Conservation (phyloP, 192 early-diverging fungal species). For the Gigaspora rosea region DNA sequence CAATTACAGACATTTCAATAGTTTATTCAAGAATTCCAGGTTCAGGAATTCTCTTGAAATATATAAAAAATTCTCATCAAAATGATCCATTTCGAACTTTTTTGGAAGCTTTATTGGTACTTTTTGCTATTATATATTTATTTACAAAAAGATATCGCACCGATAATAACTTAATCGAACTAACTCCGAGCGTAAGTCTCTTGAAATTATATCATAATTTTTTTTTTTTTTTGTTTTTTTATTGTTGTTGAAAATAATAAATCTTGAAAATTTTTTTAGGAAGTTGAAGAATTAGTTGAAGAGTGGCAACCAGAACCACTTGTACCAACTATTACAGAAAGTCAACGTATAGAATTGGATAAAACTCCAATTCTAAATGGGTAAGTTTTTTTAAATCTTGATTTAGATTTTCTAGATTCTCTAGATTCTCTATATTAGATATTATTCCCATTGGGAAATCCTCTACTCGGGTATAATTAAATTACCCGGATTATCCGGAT, state of each 20-base stretch:
- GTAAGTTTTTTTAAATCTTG: conserved; percentile 24
- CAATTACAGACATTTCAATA: conserved; percentile 26
- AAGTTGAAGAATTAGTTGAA: conserved; percentile 90
- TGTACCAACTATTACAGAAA: conserved; percentile 73
- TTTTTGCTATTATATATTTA: conserved; percentile 90
- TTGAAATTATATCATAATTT: background rate
- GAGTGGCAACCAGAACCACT: conserved; percentile 97
- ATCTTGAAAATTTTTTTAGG: conserved; percentile 49
- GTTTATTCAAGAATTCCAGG: conserved; percentile 55
- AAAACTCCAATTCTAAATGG: conserved; percentile 76
- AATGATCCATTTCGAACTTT: conserved; percentile 89
- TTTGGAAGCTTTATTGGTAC: conserved; percentile 80
- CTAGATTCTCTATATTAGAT: background rate
- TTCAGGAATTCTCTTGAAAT: conserved; percentile 72
- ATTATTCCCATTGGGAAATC: too few relatives aligned
- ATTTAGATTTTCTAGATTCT: background rate
- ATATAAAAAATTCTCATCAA: conserved; percentile 90
- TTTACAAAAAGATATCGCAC: conserved; percentile 78
- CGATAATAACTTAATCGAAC: conserved; percentile 68
- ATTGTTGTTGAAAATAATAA: background rate
- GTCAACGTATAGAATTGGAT: conserved; percentile 73
- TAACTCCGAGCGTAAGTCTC: conserved; percentile 75
- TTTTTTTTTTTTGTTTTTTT: background rate
- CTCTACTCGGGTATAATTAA: too few relatives aligned
- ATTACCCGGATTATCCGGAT: too few relatives aligned